Percentiles rank a stretch among this genome's conserved stretches.
Evolutionary conservation across 2,329 filamentous ascomycete genomes (phyloP).

Genomic region (Trichoderma atrobrunneum): DNA sequence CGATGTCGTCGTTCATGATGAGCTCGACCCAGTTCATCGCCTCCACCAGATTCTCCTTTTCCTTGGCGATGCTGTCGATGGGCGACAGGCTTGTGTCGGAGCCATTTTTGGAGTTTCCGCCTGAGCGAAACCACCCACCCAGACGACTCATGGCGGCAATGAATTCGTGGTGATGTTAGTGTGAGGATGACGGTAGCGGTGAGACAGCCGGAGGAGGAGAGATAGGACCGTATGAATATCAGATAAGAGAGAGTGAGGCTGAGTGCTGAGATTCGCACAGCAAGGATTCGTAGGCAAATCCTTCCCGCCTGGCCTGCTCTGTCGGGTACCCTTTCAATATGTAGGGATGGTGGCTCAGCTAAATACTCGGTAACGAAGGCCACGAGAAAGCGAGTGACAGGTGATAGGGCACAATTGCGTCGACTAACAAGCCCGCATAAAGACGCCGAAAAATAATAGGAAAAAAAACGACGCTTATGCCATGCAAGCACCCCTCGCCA

Average conservation of each 20-base stretch:
- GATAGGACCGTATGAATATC: background rate
- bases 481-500: conserved; percentile 10
- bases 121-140: conserved; percentile 50
- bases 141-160: conserved; percentile 46
- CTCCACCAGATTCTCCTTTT: conserved; percentile 55
- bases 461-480: conserved; percentile 12
- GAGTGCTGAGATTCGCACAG: background rate
- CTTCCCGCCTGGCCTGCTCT: background rate
- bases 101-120: conserved; percentile 29
- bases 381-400: background rate
- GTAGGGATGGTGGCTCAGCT: background rate
- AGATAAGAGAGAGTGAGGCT: background rate
- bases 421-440: conserved; percentile 9
- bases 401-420: conserved; percentile 1
- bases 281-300: background rate
- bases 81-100: conserved; percentile 29
- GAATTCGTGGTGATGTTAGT: background rate
- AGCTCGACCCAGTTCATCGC: conserved; percentile 64
- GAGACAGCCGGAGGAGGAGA: background rate
- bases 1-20: conserved; percentile 89
- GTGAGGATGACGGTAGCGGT: background rate
- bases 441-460: background rate
- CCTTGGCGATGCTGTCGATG: conserved; percentile 36
- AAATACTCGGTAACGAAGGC: background rate
- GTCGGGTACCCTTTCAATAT: background rate